Evolutionary conservation across 2,329 filamentous ascomycete species (phyloP).

Genomic region (Xylariaceae sp.): DNA sequence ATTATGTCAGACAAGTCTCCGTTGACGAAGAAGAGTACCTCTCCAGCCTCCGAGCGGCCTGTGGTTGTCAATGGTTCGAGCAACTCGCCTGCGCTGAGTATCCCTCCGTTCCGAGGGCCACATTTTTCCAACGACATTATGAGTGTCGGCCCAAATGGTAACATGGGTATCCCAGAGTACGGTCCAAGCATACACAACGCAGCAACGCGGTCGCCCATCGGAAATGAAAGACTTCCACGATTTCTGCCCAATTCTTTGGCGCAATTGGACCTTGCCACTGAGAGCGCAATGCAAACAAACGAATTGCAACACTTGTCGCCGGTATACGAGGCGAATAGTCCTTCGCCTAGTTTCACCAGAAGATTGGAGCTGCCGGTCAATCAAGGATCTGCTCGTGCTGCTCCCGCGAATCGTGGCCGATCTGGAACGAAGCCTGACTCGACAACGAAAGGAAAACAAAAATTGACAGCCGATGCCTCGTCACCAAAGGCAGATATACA

Average conservation of each 20-base stretch:
- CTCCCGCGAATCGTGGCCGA: constrained; percentile 9
- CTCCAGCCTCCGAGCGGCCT: constrained; percentile 36
- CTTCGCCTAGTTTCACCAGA: constrained; percentile 60
- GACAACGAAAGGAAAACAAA: constrained; percentile 24
- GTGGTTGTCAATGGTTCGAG: constrained; percentile 41
- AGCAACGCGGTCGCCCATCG: constrained; percentile 5
- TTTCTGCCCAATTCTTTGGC: constrained; percentile 45
- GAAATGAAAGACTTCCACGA: constrained; percentile 28
- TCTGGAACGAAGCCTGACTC: constrained; percentile 17
- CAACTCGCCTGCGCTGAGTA: constrained; percentile 6
- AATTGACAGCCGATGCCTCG: constrained; percentile 18
- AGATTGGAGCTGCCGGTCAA: constrained; percentile 42
- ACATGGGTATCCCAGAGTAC: constrained; percentile 1
- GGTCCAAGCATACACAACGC: constrained; percentile 1
- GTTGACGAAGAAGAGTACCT: constrained; percentile 17
- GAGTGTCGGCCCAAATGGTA: constrained; percentile 16
- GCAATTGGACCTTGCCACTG: constrained; percentile 51
- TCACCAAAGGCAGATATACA: constrained; percentile 17
- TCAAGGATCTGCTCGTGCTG: constrained; percentile 13
- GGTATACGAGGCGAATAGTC: constrained; percentile 68
- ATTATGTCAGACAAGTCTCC: constrained; percentile 15
- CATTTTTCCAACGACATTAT: constrained; percentile 28
- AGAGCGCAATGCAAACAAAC: constrained; percentile 35
- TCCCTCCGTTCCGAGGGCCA: constrained; percentile 10
- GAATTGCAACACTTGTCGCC: constrained; percentile 61